Base-by-base conservation (phyloP, 176 grass and related monocot genomes). In the Rhynchospora tenuis region DNA sequence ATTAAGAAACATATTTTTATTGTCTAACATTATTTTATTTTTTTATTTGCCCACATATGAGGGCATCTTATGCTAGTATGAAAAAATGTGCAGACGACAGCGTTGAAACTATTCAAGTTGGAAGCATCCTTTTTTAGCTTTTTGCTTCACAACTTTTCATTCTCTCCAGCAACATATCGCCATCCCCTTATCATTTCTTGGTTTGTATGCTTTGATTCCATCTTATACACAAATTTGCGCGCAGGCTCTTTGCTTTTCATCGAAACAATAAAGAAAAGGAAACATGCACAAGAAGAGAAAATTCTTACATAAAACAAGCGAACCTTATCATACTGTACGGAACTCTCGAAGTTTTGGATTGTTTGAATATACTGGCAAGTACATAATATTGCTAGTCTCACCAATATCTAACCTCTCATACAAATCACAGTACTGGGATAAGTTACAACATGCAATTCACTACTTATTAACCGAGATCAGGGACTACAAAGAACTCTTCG, bases 401-500 rank as follows among this genome's bases (percentile, higher is more conserved):
- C 33, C 5, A 45, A 45, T 29, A 77, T 28, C 20, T 48, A 24
- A 77, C 48, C 51, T 29, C 73, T 52, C 24, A 56, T 76, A 76
- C 48, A 76, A 76, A 13, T 3, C 26, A 29, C 62, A 27, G 60
- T 60, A 23, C 33, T 38, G 24, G 4, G 20, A 62, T 9, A 51
- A 74, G 48, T 22, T 55, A 31, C 12, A 55, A 55, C 48, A 26
- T 2, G 48, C 14, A 9, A 33, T 19, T 51, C 1, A 3, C 27
- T 12, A 16, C 5, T 22, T 9, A 52, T 91, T 81, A 95, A 76
- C 97, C 97, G 20, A 99, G 97, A 87, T 99, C 97, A 24, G 97
- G 97, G 11, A 99, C 97, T 51, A 91, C 85, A 15, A 93, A 84
- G 85, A 87, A 99, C 59, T 99, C 91, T 10, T 95, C 96, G 27